Evolutionary conservation across 1,139 yeast species (phyloP), one percentile per base, ranked within the genome.

Genomic region (Magnusiomyces sp.): DNA sequence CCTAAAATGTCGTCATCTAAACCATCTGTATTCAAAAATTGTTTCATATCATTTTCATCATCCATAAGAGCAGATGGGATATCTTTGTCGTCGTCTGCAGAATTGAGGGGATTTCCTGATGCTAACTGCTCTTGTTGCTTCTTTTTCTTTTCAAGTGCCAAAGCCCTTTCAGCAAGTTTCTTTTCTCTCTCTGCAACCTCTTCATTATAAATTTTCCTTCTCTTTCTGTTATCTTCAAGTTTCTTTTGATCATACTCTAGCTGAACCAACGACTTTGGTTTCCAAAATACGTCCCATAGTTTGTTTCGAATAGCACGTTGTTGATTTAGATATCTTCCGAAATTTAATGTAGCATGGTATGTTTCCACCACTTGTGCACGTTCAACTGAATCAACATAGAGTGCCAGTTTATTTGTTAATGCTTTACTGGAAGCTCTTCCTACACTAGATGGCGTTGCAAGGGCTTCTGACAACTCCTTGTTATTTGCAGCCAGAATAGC

Each of bases 251-350:
- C 56, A 34, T 52, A 51, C 36, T 56, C 52, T 43, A 52, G 52
- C 17, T 59, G 55, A 29, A 50, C 48, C 19, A 53, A 48, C 11
- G 53, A 50, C 23, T 50, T 50, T 7, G 54, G 56, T 36, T 50
- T 47, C 72, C 72, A 68, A 56, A 59, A 68, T 31, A 56, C 53
- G 29, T 56, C 50, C 71, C 71, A 68, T 50, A 58, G 55, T 19
- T 50, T 47, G 20, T 55, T 52, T 20, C 72, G 61, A 40, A 49
- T 48, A 10, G 47, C 45, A 17, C 71, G 61, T 51, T 60, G 61
- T 31, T 45, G 45, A 39, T 59, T 60, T 17, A 68, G 49, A 46
- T 58, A 64, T 47, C 58, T 51, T 49, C 63, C 60, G 56, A 64
- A 68, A 53, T 64, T 62, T 13, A 59, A 46, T 13, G 62, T 67